Percentiles rank a stretch among this genome's conserved stretches.
phyloP scores from a whole-genome alignment of 2,329 filamentous ascomycete species.

The Zopfia rhizophila region DNA sequence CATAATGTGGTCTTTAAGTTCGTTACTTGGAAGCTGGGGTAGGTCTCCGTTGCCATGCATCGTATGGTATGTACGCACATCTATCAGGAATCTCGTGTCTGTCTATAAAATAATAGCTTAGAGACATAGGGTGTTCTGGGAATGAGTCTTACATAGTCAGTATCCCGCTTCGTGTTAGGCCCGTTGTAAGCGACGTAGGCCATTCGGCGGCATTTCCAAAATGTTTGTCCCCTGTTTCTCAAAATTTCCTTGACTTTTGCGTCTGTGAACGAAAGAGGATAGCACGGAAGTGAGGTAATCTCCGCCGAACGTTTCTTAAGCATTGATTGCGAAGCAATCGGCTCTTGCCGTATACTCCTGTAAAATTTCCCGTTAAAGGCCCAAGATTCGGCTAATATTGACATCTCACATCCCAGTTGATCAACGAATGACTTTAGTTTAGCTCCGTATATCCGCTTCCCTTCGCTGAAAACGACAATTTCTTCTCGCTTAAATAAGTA shows the following conservation, averaged over 20 bases:
- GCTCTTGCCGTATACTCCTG: no score
- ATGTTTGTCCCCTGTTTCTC: constrained; percentile 1
- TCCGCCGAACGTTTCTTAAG: background rate
- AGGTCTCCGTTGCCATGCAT: background rate
- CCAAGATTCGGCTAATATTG: background rate
- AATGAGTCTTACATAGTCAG: constrained; percentile 6
- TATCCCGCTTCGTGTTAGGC: background rate
- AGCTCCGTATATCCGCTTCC: background rate
- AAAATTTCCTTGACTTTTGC: background rate
- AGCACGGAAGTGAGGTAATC: constrained; percentile 3
- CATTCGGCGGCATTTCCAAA: constrained; percentile 4
- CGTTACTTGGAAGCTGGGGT: background rate
- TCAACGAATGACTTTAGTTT: background rate
- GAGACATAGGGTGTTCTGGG: background rate
- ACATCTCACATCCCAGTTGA: background rate
- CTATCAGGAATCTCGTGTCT: constrained; percentile 10
- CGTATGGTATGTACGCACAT: constrained; percentile 3
- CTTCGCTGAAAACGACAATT: background rate
- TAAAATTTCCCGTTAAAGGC: constrained; percentile 1
- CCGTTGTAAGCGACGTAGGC: constrained; percentile 8
- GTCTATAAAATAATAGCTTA: background rate
- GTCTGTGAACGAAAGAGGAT: constrained; percentile 1
- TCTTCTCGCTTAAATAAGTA: background rate
- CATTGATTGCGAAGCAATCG: background rate
- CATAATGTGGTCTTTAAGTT: background rate